Evolutionary conservation across 148 eudicot species (phyloP), one percentile per base, ranked within the genome.

Genomic region (Rhododendron williamsianum): DNA sequence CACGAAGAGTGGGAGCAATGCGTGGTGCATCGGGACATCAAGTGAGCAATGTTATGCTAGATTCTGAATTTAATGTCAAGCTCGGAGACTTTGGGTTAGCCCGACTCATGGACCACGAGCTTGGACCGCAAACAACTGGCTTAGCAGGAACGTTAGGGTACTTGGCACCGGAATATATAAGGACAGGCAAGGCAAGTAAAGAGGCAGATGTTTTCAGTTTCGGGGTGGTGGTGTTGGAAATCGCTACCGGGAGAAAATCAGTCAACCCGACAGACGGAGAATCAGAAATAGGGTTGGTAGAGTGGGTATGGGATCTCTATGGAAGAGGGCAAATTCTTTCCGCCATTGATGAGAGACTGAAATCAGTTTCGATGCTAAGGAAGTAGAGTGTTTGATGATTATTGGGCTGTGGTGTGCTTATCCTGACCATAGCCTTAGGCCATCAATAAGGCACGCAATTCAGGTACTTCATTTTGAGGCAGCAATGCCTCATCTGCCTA

Each of bases 61-160:
- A 93, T 84, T 92, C 91, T 11, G 72, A 78, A 58, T 91, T 91
- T 83, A 90, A 92, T 84, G 89, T 88, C 35, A 93, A 91, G 89
- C 91, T 92, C 10, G 92, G 93, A 9, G 95, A 93, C 83, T 93
- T 93, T 69, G 95, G 93, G 18, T 88, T 93, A 23, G 95, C 93
- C 16, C 87, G 92, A 12, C 86, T 93, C 1, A 83, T 89, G 82
- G 93, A 91, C 84, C 93, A 93, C 60, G 92, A 86, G 27, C 43
- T 88, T 3, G 91, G 90, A 21, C 89, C 87, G 0, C 91, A 89
- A 56, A 90, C 95, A 5, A 91, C 92, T 0, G 91, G 80, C 1
- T 45, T 89, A n/a, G 95, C 92, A 0, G 95, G 95, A 7, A 93
- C 93, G 11, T 83, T 90, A 1, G 94, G 94, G 4, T 91, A 91